Conservation (phyloP, 257 asterid species). For the Scutellaria minor region DNA sequence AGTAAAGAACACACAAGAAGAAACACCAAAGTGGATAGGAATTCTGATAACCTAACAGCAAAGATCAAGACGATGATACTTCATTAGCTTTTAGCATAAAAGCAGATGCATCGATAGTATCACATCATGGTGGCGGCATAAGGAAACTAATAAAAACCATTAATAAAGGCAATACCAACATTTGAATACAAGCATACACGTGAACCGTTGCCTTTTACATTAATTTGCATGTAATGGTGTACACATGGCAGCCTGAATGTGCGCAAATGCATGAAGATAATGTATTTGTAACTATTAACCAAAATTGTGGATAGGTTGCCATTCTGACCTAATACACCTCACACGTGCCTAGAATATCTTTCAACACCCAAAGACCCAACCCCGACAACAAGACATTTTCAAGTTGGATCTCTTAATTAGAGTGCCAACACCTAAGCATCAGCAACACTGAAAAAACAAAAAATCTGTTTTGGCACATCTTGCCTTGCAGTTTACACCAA, state of each 20-base stretch:
- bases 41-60: conserved; percentile 24
- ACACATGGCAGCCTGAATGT: not conserved
- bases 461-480: not conserved
- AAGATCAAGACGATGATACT: conserved; percentile 28
- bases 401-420: conserved; percentile 12
- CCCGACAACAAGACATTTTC: conserved; percentile 8
- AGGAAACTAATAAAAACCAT: not conserved
- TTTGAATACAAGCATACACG: not conserved
- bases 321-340: conserved; percentile 24
- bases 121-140: conserved; percentile 33
- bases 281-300: conserved; percentile 7
- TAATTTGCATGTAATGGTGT: not conserved
- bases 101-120: conserved; percentile 14
- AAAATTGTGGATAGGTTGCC: not conserved
- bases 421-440: not conserved
- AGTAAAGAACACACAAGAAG: not conserved
- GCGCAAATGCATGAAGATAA: conserved; percentile 15
- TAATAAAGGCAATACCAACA: conserved; percentile 16
- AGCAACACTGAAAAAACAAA: conserved; percentile 14
- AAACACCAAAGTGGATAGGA: conserved; percentile 18
- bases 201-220: not conserved
- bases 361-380: not conserved
- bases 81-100: not conserved
- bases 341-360: not conserved
- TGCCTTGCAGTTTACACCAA: not conserved